These are phyloP conservation scores for Trichophyton benhamiae DNA, from an alignment of 2,329 filamentous ascomycete species.

Conservation along the genomic window DNA sequence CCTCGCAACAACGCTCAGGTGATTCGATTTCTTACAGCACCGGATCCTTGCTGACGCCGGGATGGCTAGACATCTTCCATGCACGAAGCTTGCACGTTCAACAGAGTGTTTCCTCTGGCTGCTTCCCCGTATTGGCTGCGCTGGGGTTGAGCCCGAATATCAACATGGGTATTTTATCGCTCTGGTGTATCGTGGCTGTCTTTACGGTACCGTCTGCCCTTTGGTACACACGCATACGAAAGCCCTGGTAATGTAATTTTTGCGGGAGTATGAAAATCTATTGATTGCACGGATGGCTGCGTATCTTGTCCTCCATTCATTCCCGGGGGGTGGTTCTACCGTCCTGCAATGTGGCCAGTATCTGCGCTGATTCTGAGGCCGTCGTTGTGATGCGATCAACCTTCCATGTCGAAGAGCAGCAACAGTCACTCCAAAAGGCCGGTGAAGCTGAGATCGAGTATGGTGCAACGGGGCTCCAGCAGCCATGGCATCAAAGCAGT, in stretches of 20 bases:
- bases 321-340: too few relatives aligned
- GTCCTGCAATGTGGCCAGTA: too few relatives aligned
- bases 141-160: background rate
- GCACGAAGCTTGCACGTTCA: background rate
- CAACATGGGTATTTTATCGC: background rate
- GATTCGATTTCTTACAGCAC: background rate
- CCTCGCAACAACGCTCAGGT: background rate
- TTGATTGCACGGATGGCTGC: too few relatives aligned
- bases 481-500: background rate
- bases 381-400: background rate
- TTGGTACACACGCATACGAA: background rate
- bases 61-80: background rate
- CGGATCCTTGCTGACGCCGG: background rate
- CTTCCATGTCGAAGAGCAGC: background rate
- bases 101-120: background rate
- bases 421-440: background rate
- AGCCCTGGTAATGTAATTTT: too few relatives aligned
- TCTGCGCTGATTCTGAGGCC: background rate
- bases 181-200: background rate
- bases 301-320: background rate
- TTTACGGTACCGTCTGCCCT: background rate
- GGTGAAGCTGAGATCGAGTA: background rate
- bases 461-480: background rate
- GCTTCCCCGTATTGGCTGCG: background rate
- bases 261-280: background rate